A percentile compares a stretch with the other conserved stretches of the same genome.
Evolutionary conservation across 495 filamentous ascomycete species (phyloP).

Genomic region (Penicillium argentinense): DNA sequence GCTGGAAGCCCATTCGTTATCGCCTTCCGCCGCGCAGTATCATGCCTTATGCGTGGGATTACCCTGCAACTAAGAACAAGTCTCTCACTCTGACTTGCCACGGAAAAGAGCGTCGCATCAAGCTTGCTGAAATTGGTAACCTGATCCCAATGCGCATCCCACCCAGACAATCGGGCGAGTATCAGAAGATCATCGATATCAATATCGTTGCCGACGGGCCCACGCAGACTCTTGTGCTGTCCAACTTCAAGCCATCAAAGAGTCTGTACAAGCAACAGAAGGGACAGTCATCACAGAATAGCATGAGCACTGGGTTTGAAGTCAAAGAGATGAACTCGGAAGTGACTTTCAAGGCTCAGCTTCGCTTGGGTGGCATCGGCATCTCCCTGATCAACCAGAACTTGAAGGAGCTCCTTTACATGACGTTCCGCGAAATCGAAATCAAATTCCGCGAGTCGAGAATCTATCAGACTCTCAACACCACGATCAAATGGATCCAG

Average conservation of each 20-base stretch:
- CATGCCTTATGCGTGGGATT: constrained; percentile 99
- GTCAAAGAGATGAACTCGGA: constrained; percentile 87
- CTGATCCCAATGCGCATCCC: constrained; percentile 84
- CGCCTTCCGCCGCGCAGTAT: constrained; percentile 93
- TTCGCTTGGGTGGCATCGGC: constrained; percentile 86
- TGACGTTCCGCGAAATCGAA: constrained; percentile 91
- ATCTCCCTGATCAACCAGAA: constrained; percentile 93
- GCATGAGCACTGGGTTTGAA: constrained; percentile 73
- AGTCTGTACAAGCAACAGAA: constrained; percentile 90
- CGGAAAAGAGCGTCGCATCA: constrained; percentile 83
- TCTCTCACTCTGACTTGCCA: constrained; percentile 80
- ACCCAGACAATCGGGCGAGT: constrained; percentile 51
- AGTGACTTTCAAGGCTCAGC: constrained; percentile 82
- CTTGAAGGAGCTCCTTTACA: constrained; percentile 86
- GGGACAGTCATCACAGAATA: constrained; percentile 54
- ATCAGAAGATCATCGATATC: constrained; percentile 87
- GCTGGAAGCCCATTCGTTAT: constrained; percentile 89
- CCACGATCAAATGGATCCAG: constrained; percentile 96
- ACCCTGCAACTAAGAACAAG: constrained; percentile 93
- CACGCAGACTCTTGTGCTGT: constrained; percentile 88
- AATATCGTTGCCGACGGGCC: constrained; percentile 94
- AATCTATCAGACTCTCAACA: constrained; percentile 84
- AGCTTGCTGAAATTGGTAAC: constrained; percentile 94
- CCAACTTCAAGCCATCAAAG: constrained; percentile 92
- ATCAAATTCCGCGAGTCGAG: constrained; percentile 89